Evolutionary conservation across 306 rosid genomes (phyloP), one percentile per base, ranked within the genome.

Genomic region (Prunus padus): DNA sequence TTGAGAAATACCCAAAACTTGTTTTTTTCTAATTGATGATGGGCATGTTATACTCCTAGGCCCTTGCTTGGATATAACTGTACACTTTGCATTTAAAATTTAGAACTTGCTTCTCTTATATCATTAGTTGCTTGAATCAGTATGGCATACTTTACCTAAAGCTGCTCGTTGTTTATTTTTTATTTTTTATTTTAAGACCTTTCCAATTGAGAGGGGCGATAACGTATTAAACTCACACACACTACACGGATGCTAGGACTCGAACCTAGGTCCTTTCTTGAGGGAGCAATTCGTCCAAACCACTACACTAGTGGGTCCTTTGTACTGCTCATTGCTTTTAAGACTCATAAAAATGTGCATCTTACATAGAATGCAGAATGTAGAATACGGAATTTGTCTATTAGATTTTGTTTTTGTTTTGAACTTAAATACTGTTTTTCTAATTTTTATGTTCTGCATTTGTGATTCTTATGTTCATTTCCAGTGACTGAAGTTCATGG

Each of bases 401-500:
- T 72, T 12, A 19, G 52, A 31, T 6, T 25, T 26, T n/a, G 19
- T 52, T 11, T 18, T 20, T 8, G 1, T 15, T 57, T 40, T 56
- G 42, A 14, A 70, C n/a, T 44, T 73, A 50, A n/a, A n/a, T 40
- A 33, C 42, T 60, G 31, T 9, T 54, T 37, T 14, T 2, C 33
- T 65, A 33, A 20, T 71, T 28, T 52, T 42, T 40, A 4, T 76
- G 22, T 72, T 50, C 65, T 66, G 4, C 33, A 56, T 47, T 18
- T 42, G 8, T 12, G 51, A 0, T 31, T 20, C 3, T 33, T 57
- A 14, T 44, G 67, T 69, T 10, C 7, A 37, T 37, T 37, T 69
- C 59, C 52, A 92, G 99, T 92, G 99, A 85, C 91, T 71, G 99
- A 95, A 84, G 89, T 89, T 89, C 99, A 95, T 80, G 99, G 99